Evolutionary conservation across 257 asterid species (phyloP), one percentile per base, ranked within the genome.

Genomic region (Haberlea rhodopensis): DNA sequence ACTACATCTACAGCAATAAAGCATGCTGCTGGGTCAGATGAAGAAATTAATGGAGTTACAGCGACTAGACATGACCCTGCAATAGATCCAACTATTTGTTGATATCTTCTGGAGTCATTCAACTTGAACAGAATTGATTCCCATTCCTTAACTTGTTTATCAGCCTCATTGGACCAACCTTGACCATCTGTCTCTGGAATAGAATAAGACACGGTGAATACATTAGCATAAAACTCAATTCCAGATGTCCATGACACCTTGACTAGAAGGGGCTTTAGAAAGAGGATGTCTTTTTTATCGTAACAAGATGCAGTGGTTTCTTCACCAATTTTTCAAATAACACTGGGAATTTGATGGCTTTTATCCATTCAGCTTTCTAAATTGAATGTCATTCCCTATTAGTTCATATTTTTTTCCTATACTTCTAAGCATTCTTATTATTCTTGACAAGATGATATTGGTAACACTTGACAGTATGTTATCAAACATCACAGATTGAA

Each of bases 71-170:
- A 94, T 58, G 97, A 90, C 60, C 89, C 85, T 2, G 84, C 89
- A 56, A 94, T 80, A 52, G 97, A 85, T 74, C 97, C 99, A 80
- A 94, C 90, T 56, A 82, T 83, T 67, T 82, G 67, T 62, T 97
- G 74, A 62, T 81, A 86, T 75, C 97, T 78, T 84, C 80, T 80
- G 60, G 85, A 87, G 68, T 87, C 88, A 40, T 77, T 90, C 76
- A 94, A 83, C 69, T 80, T 80, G 77, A 84, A 83, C 70, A 89
- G 15, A 51, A 83, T 60, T 32, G 89, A 75, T 72, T 94, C 96
- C 94, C 89, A 90, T 74, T 80, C 80, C 60, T 84, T 80, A 65
- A 82, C 79, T 76, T 73, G 80, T 57, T 46, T 52, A 59, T 77
- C 71, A 20, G 60, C 71, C 52, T 70, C 76, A 70, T 49, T 67